phyloP scores from a whole-genome alignment of 345 rosid species.

The Eucalyptus urophylla region DNA sequence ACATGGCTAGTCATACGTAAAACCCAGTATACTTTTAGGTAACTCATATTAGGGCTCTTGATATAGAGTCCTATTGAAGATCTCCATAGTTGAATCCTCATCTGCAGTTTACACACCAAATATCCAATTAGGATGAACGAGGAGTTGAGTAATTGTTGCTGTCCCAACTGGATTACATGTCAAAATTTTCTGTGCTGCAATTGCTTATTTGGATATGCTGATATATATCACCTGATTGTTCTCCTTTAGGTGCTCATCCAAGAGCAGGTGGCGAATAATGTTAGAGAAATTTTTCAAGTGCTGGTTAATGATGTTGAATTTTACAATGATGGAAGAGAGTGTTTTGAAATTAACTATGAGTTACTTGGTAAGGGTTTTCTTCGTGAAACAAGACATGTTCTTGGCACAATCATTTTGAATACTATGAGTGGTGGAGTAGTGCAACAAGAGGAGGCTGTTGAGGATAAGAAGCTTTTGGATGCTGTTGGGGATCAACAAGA shows the following conservation, averaged over 20 bases:
- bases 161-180: neutral
- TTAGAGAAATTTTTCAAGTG: slow-evolving; percentile 26
- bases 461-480: neutral
- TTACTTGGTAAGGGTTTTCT: slow-evolving; percentile 49
- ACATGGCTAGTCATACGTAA: neutral
- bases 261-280: slow-evolving; percentile 21
- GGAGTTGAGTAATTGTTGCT: neutral
- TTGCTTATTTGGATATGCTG: neutral
- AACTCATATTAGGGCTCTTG: neutral
- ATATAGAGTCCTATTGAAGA: neutral
- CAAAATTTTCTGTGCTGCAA: neutral
- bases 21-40: neutral
- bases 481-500: neutral
- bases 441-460: slow-evolving; percentile 1
- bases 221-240: neutral
- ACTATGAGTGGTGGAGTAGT: slow-evolving; percentile 34
- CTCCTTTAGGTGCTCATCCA: slow-evolving; percentile 50
- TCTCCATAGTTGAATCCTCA: neutral
- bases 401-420: slow-evolving; percentile 69
- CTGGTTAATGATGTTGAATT: slow-evolving; percentile 21
- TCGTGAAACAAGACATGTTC: slow-evolving; percentile 48
- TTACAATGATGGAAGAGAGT: slow-evolving; percentile 12
- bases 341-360: slow-evolving; percentile 21
- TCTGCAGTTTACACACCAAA: neutral
- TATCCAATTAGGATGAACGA: neutral